Evolutionary conservation across 805 yeast genomes (phyloP).

Genomic region (Candida methanosorbosa): DNA sequence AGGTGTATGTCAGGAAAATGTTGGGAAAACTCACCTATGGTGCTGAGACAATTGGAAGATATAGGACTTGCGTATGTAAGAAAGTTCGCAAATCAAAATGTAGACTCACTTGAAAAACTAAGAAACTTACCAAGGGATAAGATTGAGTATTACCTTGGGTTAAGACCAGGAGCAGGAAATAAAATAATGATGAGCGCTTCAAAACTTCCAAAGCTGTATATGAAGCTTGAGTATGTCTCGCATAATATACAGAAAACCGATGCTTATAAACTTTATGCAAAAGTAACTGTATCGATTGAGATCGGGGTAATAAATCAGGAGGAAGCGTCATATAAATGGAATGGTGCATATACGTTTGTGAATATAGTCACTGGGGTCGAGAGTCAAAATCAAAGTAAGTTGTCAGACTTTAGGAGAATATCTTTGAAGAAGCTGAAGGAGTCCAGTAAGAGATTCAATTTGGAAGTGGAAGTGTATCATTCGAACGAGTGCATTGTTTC

Average conservation of each 20-base stretch:
- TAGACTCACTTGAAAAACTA: slow-evolving; percentile 25
- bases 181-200: slow-evolving; percentile 26
- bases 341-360: slow-evolving; percentile 4
- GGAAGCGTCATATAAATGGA: slow-evolving; percentile 7
- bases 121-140: slow-evolving; percentile 19
- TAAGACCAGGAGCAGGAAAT: slow-evolving; percentile 31
- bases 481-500: slow-evolving; percentile 18
- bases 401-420: slow-evolving; percentile 38
- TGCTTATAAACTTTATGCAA: background rate
- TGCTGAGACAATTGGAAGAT: slow-evolving; percentile 38
- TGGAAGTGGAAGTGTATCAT: slow-evolving; percentile 15
- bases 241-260: slow-evolving; percentile 17
- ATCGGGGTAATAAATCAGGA: slow-evolving; percentile 19
- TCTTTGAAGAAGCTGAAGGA: slow-evolving; percentile 16
- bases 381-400: slow-evolving; percentile 15
- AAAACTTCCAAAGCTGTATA: slow-evolving; percentile 23
- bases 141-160: slow-evolving; percentile 32
- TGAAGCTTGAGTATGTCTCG: slow-evolving; percentile 4
- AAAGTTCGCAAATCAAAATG: slow-evolving; percentile 27
- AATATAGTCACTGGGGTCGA: slow-evolving; percentile 6
- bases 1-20: slow-evolving; percentile 35
- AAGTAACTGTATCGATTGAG: slow-evolving; percentile 22
- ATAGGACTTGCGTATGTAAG: slow-evolving; percentile 33
- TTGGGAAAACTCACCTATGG: slow-evolving; percentile 42
- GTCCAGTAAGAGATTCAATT: slow-evolving; percentile 16